These are phyloP conservation scores for Leptographium procerum DNA, from an alignment of 2,329 filamentous ascomycete species.

Conservation along the genomic window DNA sequence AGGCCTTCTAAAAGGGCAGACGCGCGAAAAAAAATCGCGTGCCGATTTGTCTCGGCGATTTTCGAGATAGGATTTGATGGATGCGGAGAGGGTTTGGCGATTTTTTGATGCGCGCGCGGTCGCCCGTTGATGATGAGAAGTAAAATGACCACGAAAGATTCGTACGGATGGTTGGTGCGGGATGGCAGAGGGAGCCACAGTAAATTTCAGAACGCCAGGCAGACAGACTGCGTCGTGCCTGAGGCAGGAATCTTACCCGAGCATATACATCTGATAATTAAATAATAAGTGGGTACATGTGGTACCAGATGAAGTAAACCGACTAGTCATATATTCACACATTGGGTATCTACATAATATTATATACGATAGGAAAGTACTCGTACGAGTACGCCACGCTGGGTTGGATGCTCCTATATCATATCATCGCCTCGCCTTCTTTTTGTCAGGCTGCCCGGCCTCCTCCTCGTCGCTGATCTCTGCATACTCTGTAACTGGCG, in stretches of 20 bases:
- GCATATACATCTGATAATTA: not conserved
- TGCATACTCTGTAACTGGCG: conserved; percentile 84
- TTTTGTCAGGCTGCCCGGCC: conserved; percentile 54
- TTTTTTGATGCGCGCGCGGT: conserved; percentile 48
- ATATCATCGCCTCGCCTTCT: conserved; percentile 39
- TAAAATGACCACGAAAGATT: conserved; percentile 39
- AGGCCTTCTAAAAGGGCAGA: conserved; percentile 26
- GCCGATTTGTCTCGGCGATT: conserved; percentile 36
- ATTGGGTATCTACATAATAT: not conserved
- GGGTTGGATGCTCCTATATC: no score
- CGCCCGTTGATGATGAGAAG: conserved; percentile 33
- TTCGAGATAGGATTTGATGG: conserved; percentile 47
- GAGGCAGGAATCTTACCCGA: not conserved
- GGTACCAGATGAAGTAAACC: not conserved
- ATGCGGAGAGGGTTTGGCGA: conserved; percentile 47
- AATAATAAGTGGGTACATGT: not conserved
- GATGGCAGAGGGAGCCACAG: conserved; percentile 15
- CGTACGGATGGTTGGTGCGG: conserved; percentile 35
- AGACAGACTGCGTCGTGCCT: not conserved
- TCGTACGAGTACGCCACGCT: no score
- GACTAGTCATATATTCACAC: not conserved
- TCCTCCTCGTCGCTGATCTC: conserved; percentile 86
- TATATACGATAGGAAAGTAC: not conserved
- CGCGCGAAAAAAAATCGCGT: conserved; percentile 41
- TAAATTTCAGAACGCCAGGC: conserved; percentile 11